phyloP scores from a whole-genome alignment of 345 rosid genomes.

The Corchorus capsularis region DNA sequence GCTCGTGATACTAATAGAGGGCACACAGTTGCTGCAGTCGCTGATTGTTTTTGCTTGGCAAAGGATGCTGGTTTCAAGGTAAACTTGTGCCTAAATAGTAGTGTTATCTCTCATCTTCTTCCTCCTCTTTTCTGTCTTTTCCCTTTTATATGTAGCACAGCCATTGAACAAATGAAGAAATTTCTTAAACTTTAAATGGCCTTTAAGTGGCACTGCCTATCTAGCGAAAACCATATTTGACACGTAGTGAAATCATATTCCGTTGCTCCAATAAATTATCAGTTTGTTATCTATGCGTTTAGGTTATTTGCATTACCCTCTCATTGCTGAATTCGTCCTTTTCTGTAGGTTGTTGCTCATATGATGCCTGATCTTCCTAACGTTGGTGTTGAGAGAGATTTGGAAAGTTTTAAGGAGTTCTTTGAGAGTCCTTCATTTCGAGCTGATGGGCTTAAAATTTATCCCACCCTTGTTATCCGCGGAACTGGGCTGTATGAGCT shows the following conservation, averaged over 20 bases:
- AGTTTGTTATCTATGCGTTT: neutral
- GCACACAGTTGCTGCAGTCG: constrained; percentile 97
- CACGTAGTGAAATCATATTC: too few relatives aligned
- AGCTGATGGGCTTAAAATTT: constrained; percentile 98
- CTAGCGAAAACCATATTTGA: too few relatives aligned
- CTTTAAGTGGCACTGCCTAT: too few relatives aligned
- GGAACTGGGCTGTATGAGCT: constrained; percentile 98
- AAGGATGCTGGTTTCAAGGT: constrained; percentile 99
- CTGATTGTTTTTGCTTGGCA: constrained; percentile 97
- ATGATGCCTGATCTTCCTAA: constrained; percentile 99
- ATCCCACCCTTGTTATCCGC: constrained; percentile 97
- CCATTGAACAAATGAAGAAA: constrained; percentile 3
- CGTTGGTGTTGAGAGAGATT: constrained; percentile 96
- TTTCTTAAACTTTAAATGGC: neutral
- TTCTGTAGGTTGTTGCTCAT: constrained; percentile 91
- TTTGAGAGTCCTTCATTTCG: constrained; percentile 94
- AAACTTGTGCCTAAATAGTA: constrained; percentile 9
- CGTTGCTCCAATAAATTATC: too few relatives aligned
- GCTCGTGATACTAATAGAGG: constrained; percentile 98
- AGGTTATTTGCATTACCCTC: neutral
- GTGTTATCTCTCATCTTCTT: too few relatives aligned
- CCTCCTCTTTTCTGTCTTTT: neutral
- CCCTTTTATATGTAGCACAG: neutral
- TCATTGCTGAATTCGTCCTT: constrained; percentile 19
- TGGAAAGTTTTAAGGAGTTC: constrained; percentile 95